A percentile compares a stretch with the other conserved stretches of the same genome.
These are phyloP conservation scores for Bipolaris gigantea DNA, from an alignment of 2,329 filamentous ascomycete genomes.

Conservation along the genomic window DNA sequence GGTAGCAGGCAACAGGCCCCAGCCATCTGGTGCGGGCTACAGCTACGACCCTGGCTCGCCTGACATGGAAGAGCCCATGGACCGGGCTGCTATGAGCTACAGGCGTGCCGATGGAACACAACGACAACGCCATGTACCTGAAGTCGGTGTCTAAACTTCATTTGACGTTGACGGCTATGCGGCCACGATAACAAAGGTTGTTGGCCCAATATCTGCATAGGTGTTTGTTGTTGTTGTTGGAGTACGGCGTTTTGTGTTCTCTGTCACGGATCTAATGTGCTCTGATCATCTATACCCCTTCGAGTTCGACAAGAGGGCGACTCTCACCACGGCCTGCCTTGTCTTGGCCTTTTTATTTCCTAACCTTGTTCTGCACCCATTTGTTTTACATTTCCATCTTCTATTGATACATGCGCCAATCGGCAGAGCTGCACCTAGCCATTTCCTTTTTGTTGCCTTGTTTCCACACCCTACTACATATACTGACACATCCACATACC, in stretches of 20 bases:
- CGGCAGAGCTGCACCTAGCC: conserved; percentile 1
- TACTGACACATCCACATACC: conserved; percentile 5
- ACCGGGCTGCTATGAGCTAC: conserved; percentile 49
- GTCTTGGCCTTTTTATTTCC: not conserved
- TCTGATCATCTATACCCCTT: conserved; percentile 22
- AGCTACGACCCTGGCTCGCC: conserved; percentile 41
- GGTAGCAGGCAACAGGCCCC: conserved; percentile 50
- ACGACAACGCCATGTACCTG: conserved; percentile 42
- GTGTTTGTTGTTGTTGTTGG: conserved; percentile 11
- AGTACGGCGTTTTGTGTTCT: conserved; percentile 18
- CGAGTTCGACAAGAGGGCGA: conserved; percentile 18
- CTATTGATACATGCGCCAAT: conserved; percentile 4
- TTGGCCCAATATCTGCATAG: not conserved
- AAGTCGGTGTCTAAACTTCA: conserved; percentile 30
- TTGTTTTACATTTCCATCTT: not conserved
- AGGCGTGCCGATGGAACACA: conserved; percentile 51
- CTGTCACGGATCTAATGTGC: conserved; percentile 18
- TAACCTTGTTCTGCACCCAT: not conserved
- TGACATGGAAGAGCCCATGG: conserved; percentile 47
- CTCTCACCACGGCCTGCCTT: conserved; percentile 13
- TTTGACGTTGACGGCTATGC: conserved; percentile 13
- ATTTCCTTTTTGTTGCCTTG: conserved; percentile 1
- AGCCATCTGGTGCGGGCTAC: conserved; percentile 34
- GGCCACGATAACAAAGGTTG: conserved; percentile 1
- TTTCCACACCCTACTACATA: not conserved